Evolutionary conservation across 2,329 filamentous ascomycete species (phyloP), one percentile per base, ranked within the genome.

Genomic region (Calonectria leucothoes): DNA sequence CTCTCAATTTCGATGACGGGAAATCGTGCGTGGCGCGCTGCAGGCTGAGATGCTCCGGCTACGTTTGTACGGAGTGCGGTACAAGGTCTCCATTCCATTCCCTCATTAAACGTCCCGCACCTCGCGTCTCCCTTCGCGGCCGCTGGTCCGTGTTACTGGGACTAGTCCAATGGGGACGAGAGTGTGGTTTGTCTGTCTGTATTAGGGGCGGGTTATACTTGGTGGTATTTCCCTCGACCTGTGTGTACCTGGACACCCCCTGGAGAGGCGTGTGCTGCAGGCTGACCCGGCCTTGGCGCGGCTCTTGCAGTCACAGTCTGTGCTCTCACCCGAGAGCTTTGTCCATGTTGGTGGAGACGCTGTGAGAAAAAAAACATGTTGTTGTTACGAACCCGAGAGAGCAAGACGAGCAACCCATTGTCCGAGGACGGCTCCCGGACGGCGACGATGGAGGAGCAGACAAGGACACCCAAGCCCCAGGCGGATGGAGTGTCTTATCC

Each of bases 161-260:
- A 31, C 64, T 78, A 69, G 71, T 57, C 49, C 69, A 63, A 67
- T 31, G 48, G 33, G 63, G 57, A 48, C 52, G 33, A 68, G 25
- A 70, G 65, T 20, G 17, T n/a, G n/a, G n/a, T n/a, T n/a, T n/a
- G n/a, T n/a, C n/a, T n/a, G 68, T 57, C 67, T 65, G 73, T 31
- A 49, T 65, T 65, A 49, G 69, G 75, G 64, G 65, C 66, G 71
- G 67, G 70, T 69, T 66, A 51, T 68, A 68, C 29, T 65, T 70
- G 71, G 57, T 70, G 71, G 57, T 49, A 65, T 55, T 31, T 52
- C 61, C 76, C 76, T 76, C 77, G 49, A 65, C 35, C 68, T 65
- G 78, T 77, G 39, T 74, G 74, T 71, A 51, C 70, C 77, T 75
- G 52, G 69, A 76, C 51, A n/a, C n/a, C n/a, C 57, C 66, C 55